Evolutionary conservation across 2,329 filamentous ascomycete genomes (phyloP), one percentile per base, ranked within the genome.

Genomic region (Talaromyces sp.): DNA sequence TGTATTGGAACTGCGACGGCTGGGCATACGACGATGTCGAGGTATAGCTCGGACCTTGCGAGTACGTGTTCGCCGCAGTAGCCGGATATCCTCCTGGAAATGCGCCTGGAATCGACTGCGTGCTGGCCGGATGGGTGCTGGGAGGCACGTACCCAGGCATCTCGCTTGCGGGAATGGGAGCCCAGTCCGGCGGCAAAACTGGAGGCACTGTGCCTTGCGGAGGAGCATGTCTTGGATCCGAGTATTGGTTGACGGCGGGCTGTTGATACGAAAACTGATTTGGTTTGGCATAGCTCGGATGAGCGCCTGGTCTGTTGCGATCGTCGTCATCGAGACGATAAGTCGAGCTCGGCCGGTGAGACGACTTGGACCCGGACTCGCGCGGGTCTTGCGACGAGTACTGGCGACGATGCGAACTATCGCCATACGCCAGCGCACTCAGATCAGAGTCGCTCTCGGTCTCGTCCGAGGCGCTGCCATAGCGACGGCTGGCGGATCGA

Each of bases 101-200:
- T 13, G 61, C 61, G 17, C 61, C 61, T 35, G 61, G 61, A 26
- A 62, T 59, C 11, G 54, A 50, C 27, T 62, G 60, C 10, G 53
- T 50, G 53, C 19, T 56, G 4, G 52, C 27, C 21, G 65, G 64
- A 46, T 72, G 71, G 21, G 72, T 71, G 1, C 68, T 66, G 13
- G 75, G 75, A 32, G 76, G 75, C n/a, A 78, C 71, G 60, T 73
- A 78, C 1, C 73, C 75, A 14, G 76, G 75, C 26, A 72, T 72
- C 64, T 76, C 74, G 55, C 73, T 74, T 56, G 75, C 74, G 2
- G 75, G 75, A 11, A 78, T 67, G 21, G 74, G 64, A 21, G 72
- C 71, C 75, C 75, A 77, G 50, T 74, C 71, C 9, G 65, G 65
- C 55, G 60, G 67, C 4, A 64, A 60, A 21, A 60, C 50, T 10